Base-by-base conservation (phyloP, 2,329 filamentous ascomycete genomes). In the Ascochyta fabae region DNA sequence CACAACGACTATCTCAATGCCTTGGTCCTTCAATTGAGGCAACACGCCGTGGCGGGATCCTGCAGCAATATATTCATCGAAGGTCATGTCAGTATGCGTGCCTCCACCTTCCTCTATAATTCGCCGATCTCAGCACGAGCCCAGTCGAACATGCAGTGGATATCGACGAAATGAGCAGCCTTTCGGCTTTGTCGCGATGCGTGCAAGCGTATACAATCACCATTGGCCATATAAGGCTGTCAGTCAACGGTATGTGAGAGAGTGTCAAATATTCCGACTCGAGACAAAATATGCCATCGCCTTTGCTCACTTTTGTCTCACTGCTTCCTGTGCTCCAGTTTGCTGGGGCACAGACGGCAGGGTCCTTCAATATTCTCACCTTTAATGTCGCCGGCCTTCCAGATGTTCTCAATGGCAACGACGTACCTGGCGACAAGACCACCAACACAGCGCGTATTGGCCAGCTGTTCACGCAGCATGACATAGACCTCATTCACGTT, bases 361-460 rank as follows among this genome's bases (percentile, higher is more conserved):
- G 79, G 43, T 73, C 76, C n/a, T 82, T 87, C 69, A 81, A 78
- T 53, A 69, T 83, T 47, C 70, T 87, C 23, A 77, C 81, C 22
- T 83, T 84, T 75, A 88, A 88, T 62, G 83, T 87, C 31, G 85
- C 85, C 15, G 85, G 85, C 19, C 78, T 87, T 2, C 86, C 86
- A 1, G 70, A 74, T 2, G 72, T 84, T 51, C 67, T 89, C 42
- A 84, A 88, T 58, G 71, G 69, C 64, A 89, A 88, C 67, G 84
- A 81, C 4, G 81, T 88, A 2, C 80, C 84, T 2, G 86, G 87
- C 22, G 83, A 87, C 71, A 88, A 88, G 74, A 75, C 77, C 0
- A 78, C 77, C 6, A 88, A 88, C 70, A 79, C 85, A 1, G 76
- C 76, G 9, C 70, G 74, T 26, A 87, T 89, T 44, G 87, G 87